Conservation (phyloP, 1,139 yeast genomes). For the Candida mesenterica region DNA sequence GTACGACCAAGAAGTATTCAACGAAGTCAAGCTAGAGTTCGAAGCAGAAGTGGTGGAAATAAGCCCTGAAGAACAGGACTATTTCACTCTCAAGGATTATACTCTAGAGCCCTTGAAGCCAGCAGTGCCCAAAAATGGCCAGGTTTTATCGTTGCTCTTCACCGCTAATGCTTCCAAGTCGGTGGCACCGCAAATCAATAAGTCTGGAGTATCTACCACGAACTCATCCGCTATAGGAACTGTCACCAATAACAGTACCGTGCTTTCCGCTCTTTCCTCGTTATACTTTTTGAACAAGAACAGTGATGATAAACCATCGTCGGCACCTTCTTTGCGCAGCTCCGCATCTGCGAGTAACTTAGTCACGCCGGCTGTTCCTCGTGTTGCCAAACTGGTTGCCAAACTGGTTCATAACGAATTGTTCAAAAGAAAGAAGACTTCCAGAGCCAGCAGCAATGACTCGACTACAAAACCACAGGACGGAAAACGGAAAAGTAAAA, state of each 20-base stretch:
- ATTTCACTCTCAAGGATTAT: conserved; percentile 12
- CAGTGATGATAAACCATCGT: conserved; percentile 24
- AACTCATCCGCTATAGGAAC: conserved; percentile 40
- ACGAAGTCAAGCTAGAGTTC: conserved; percentile 19
- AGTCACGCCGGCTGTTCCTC: conserved; percentile 1
- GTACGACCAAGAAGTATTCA: conserved; percentile 59
- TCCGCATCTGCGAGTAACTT: conserved; percentile 1
- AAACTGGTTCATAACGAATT: conserved; percentile 4
- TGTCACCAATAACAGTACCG: conserved; percentile 30
- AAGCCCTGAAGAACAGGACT: conserved; percentile 7
- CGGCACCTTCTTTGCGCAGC: conserved; percentile 6
- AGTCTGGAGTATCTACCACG: conserved; percentile 28
- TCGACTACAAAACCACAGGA: neutral
- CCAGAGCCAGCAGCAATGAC: conserved; percentile 3
- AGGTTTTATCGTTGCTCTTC: conserved; percentile 29
- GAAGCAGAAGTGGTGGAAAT: neutral
- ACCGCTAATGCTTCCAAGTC: conserved; percentile 16
- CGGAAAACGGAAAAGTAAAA: neutral
- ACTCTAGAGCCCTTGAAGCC: conserved; percentile 9
- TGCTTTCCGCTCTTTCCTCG: conserved; percentile 38
- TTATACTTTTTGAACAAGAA: conserved; percentile 40
- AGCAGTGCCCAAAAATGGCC: conserved; percentile 16
- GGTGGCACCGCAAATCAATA: conserved; percentile 15
- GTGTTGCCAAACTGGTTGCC: neutral
- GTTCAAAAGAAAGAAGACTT: conserved; percentile 1